Evolutionary conservation across 495 filamentous ascomycete species (phyloP).

Genomic region (Hypoxylon intermedium): DNA sequence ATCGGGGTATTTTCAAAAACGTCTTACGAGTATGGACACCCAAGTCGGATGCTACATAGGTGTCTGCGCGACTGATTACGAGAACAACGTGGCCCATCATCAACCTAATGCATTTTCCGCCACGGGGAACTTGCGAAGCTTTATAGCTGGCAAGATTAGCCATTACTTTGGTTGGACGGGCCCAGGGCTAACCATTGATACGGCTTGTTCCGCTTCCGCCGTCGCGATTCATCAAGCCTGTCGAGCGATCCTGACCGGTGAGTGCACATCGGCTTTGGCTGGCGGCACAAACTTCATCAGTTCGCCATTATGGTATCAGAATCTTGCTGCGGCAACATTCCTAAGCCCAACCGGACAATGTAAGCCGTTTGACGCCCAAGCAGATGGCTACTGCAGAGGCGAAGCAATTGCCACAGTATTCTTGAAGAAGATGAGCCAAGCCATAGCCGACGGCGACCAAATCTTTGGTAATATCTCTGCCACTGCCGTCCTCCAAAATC

Average conservation of each 20-base stretch:
- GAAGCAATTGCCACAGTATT: slow-evolving; percentile 59
- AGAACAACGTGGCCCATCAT: slow-evolving; percentile 33
- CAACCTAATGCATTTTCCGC: slow-evolving; percentile 23
- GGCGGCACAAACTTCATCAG: slow-evolving; percentile 43
- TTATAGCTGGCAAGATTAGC: slow-evolving; percentile 28
- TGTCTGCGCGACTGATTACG: slow-evolving; percentile 29
- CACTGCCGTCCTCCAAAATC: slow-evolving; percentile 53
- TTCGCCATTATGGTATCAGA: slow-evolving; percentile 40
- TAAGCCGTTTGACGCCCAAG: slow-evolving; percentile 50
- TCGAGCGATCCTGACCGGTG: slow-evolving; percentile 49
- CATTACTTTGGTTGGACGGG: slow-evolving; percentile 63
- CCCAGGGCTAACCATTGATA: slow-evolving; percentile 60
- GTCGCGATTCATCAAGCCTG: slow-evolving; percentile 55
- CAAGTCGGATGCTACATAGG: slow-evolving; percentile 43
- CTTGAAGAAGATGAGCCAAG: slow-evolving; percentile 59
- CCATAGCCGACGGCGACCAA: slow-evolving; percentile 49
- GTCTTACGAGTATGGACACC: slow-evolving; percentile 1
- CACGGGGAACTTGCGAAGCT: slow-evolving; percentile 28
- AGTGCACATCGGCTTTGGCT: slow-evolving; percentile 52
- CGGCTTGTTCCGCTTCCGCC: slow-evolving; percentile 61
- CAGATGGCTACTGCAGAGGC: slow-evolving; percentile 65
- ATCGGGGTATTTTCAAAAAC: slow-evolving; percentile 22
- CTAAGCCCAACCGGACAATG: slow-evolving; percentile 44
- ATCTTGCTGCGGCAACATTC: slow-evolving; percentile 45
- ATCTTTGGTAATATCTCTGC: slow-evolving; percentile 61